Base-by-base conservation (phyloP, 1,284 basidiomycete genomes). In the Sphagnurus paluster region DNA sequence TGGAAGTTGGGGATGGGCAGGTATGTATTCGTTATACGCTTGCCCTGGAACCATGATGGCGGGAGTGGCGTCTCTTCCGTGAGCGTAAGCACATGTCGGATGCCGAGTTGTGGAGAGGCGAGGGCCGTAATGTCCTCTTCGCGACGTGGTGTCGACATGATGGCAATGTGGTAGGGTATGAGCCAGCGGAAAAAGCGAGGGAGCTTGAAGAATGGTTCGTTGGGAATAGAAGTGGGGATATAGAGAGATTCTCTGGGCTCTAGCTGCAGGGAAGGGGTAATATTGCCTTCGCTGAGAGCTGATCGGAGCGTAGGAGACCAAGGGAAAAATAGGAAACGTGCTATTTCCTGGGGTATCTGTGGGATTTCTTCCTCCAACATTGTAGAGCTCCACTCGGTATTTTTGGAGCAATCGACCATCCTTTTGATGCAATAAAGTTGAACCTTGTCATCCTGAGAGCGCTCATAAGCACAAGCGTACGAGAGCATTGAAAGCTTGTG, bases 131-230 rank as follows among this genome's bases (percentile, higher is more conserved):
- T 74, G 56, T 84, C 80, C n/a, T 69, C 65, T 41, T 70, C 70
- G 48, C 64, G 57, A 1, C 76, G 68, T 0, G 80, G 81, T 0
- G 77, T 81, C 0, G 80, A 82, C 76, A 82, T 81, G 33, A 80
- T 68, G 3, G 80, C 80, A 16, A 84, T 53, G 38, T 76, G 71
- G 55, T 72, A 77, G 5, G 81, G 80, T 26, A 82, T 65, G 8
- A 84, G 66, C 80, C 80, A 83, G 5, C 79, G 70, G 58, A 83
- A 82, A 62, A 77, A 80, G 4, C 80, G 72, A 24, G 78, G 78
- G 3, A 82, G 63, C 49, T 68, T 72, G 52, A 66, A 66, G 28
- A 65, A 70, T 1, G 45, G 24, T 1, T 14, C 26, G 1, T 25
- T 41, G 0, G 35, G 39, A 20, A 41, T 34, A n/a, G 32, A 17